phyloP scores from a whole-genome alignment of 805 yeast genomes.

The Saturnispora galanensis region DNA sequence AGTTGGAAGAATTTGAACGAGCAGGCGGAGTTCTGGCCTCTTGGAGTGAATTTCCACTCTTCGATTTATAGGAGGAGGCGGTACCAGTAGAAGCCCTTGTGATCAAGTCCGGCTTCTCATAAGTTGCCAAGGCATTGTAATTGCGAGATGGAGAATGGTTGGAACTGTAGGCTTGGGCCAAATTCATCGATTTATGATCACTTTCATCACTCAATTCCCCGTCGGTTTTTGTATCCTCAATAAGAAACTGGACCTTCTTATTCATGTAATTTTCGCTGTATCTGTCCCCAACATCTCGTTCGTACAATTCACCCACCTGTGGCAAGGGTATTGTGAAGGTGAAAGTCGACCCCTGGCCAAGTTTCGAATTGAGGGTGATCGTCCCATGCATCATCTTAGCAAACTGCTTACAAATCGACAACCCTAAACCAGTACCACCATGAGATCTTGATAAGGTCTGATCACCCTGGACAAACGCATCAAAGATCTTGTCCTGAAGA shows the following conservation, averaged over 20 bases:
- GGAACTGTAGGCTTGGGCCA: constrained; percentile 11
- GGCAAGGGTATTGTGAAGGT: constrained; percentile 69
- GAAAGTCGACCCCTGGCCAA: constrained; percentile 81
- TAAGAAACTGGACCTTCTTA: constrained; percentile 30
- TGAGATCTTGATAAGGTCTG: constrained; percentile 83
- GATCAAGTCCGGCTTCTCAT: constrained; percentile 36
- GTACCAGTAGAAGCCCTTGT: constrained; percentile 45
- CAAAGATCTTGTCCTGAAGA: constrained; percentile 77
- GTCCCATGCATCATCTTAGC: constrained; percentile 84
- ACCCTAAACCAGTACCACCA: constrained; percentile 95
- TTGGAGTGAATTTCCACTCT: background rate
- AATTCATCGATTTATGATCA: constrained; percentile 3
- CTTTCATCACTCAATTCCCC: background rate
- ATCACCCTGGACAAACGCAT: constrained; percentile 96
- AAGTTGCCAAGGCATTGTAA: constrained; percentile 8
- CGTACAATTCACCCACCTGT: constrained; percentile 46
- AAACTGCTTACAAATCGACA: constrained; percentile 80
- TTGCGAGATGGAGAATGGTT: background rate
- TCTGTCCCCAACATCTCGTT: constrained; percentile 38
- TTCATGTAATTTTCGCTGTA: constrained; percentile 47
- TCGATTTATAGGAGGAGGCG: constrained; percentile 29
- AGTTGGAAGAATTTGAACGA: background rate
- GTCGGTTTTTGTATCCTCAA: constrained; percentile 4
- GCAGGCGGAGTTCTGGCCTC: background rate
- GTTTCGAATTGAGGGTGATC: constrained; percentile 57